A percentile compares a stretch with the other conserved stretches of the same genome.
phyloP scores from a whole-genome alignment of 2,329 filamentous ascomycete species.

The Lasiodiplodia sp. region DNA sequence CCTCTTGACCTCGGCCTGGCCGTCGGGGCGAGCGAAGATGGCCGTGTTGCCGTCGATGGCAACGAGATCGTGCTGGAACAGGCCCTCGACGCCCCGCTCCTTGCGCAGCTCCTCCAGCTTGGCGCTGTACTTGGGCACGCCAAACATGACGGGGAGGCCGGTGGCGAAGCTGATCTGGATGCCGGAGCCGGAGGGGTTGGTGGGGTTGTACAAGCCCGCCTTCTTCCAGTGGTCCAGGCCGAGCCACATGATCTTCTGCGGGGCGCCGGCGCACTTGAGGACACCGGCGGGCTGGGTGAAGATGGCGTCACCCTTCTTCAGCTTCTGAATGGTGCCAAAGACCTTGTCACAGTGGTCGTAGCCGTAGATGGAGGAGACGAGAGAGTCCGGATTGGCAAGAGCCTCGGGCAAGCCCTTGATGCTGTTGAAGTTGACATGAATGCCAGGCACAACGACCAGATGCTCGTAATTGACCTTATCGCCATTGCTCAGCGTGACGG shows the following conservation, averaged over 20 bases:
- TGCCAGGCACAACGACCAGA: conserved; percentile 65
- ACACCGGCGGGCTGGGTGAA: conserved; percentile 51
- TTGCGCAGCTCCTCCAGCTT: conserved; percentile 46
- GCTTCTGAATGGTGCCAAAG: conserved; percentile 40
- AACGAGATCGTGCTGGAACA: conserved; percentile 49
- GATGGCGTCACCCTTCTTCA: conserved; percentile 46
- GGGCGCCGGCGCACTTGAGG: conserved; percentile 50
- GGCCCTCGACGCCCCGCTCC: conserved; percentile 46
- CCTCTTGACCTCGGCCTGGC: conserved; percentile 38
- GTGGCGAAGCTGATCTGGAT: conserved; percentile 50
- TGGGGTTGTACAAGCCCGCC: conserved; percentile 44
- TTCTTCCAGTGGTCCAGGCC: conserved; percentile 48
- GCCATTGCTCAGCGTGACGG: conserved; percentile 62
- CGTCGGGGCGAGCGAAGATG: conserved; percentile 40
- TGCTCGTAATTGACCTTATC: conserved; percentile 68
- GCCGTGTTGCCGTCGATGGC: conserved; percentile 48
- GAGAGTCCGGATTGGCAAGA: conserved; percentile 43
- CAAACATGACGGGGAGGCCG: conserved; percentile 50
- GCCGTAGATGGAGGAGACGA: conserved; percentile 48
- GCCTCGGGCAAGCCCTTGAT: conserved; percentile 46
- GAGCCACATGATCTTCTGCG: conserved; percentile 54
- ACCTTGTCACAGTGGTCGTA: conserved; percentile 51
- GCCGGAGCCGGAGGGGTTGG: conserved; percentile 37
- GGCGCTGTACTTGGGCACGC: conserved; percentile 49
- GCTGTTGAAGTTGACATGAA: conserved; percentile 41